Evolutionary conservation across 1,284 basidiomycete species (phyloP), one percentile per base, ranked within the genome.

Genomic region (Vanrija sp.): DNA sequence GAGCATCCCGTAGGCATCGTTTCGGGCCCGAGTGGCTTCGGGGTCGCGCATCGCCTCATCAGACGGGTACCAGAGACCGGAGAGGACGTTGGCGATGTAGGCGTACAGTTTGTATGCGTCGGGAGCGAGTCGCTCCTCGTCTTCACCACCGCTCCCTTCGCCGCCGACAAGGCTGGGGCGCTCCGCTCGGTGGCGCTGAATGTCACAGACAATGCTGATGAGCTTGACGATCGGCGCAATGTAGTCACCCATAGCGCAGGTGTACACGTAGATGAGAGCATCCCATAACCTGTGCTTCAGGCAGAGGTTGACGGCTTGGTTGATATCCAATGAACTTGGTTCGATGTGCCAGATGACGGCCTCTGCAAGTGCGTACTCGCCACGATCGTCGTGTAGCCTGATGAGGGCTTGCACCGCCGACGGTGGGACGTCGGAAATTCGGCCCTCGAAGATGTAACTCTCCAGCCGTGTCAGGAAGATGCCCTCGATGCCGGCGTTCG

Each of bases 271-370:
- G 57, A 95, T 87, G 56, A 98, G 81, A 0, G 95, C 94, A 68
- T 98, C 95, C 78, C 93, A 97, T 2, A 98, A 81, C 25, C 82
- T 80, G 65, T 91, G 83, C 51, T 79, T 80, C 66, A 90, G 85
- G 68, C 96, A 98, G 4, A 99, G 79, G 16, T 77, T 82, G 57
- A 98, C 86, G 1, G 88, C 87, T 74, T 98, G 96, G 68, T 98
- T 89, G 71, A 98, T 86, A 68, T 99, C 96, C 54, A 99, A 78
- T 63, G 86, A 89, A 15, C 83, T 78, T 0, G 95, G 92, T 62
- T 97, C 89, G 55, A 98, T 90, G 70, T 96, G 91, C 89, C 93
- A 97, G 51, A 99, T 95, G 54, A 98, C 80, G 38, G 84, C 82
- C 71, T 98, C 93, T 1, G 89, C 89, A 3, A 85, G 79, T 47